Base-by-base conservation (phyloP, 495 filamentous ascomycete genomes). In the Aspergillus carlsbadensis region DNA sequence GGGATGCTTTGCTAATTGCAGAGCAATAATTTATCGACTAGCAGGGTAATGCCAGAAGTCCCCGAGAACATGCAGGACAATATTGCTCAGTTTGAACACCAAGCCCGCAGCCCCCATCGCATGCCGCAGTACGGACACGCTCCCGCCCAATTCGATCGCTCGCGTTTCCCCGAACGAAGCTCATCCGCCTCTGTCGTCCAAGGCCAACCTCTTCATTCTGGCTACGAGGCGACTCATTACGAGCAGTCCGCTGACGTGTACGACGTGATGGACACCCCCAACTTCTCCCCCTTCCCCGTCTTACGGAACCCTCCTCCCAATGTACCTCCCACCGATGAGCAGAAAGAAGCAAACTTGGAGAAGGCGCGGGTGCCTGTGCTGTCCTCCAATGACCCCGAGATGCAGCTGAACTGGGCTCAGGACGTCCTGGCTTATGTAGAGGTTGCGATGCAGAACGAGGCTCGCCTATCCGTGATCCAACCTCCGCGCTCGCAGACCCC, bases 381-480 rank as follows among this genome's bases (percentile, higher is more conserved):
- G 57, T 91, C 91, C 59, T 97, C 94, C 33, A 92, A 95, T 60
- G 92, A 98, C 66, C 91, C 93, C 33, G 88, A 96, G 56, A 93
- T 96, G 87, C 94, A 98, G 78, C 77, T 98, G 56, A 87, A 89
- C 31, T 98, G 94, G 94, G 94, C 95, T 37, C 87, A 96, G 68
- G 94, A 98, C 73, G 85, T 90, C 21, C 78, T 98, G 43, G 83
- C 87, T 39, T 96, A 90, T 75, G 89, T 95, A 35, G 95, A 97
- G 68, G 85, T 91, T 52, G 82, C 90, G 39, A 80, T 84, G 76
- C 87, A 80, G 71, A 85, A 83, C 65, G 85, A 81, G 70, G 79
- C 74, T 62, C 83, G 79, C 42, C 77, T 88, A 52, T 80, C 84
- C 47, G 79, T 89, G n/a, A 83, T 74, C 11, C 81, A 82, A 59